These are phyloP conservation scores for Tubosaeta sp. DNA, from an alignment of 768 basidiomycete species.

Conservation along the genomic window DNA sequence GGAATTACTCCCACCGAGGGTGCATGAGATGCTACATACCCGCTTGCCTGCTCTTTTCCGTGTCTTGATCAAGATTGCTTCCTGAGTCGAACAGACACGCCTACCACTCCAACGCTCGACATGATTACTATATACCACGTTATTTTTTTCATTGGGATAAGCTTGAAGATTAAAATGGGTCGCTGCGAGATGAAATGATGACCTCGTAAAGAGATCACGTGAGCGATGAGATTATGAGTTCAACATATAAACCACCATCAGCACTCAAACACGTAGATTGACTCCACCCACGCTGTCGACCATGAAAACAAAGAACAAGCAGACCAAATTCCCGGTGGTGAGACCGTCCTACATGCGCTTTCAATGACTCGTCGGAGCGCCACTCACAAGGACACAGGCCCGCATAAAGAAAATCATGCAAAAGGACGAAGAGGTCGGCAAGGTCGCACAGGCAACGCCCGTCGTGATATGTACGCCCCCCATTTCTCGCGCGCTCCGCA, in stretches of 20 bases:
- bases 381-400: constrained; percentile 50
- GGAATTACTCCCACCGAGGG: constrained; percentile 6
- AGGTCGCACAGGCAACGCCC: constrained; percentile 94
- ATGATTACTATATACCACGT: background rate
- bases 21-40: background rate
- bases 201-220: constrained; percentile 15
- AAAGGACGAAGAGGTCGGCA: constrained; percentile 98
- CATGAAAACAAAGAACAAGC: constrained; percentile 91
- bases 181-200: background rate
- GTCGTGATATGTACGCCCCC: constrained; percentile 87
- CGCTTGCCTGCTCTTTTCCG: background rate
- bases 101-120: background rate
- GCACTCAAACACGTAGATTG: background rate
- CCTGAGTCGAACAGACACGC: background rate
- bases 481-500: constrained; percentile 11
- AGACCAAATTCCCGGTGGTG: constrained; percentile 89
- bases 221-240: constrained; percentile 19
- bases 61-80: background rate
- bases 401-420: constrained; percentile 99
- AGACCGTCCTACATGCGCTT: constrained; percentile 26
- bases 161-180: background rate
- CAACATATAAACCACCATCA: constrained; percentile 1
- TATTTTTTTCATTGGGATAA: background rate
- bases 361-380: background rate
- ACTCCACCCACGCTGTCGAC: background rate